Conservation (phyloP, 129 eudicot genomes). For the Deinandra increscens region DNA sequence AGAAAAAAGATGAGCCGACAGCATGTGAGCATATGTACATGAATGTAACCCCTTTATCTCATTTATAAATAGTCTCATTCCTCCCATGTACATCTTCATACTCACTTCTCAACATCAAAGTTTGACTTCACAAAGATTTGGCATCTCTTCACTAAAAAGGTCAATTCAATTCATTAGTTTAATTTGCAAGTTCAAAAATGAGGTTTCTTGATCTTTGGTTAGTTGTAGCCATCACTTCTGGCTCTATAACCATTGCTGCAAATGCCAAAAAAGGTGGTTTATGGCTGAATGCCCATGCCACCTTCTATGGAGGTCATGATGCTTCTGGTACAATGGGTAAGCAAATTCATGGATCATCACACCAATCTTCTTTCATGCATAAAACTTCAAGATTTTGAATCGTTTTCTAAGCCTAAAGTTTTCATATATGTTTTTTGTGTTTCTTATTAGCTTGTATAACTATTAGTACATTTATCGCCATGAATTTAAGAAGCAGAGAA, state of each 20-base stretch:
- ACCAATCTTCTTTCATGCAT: background rate
- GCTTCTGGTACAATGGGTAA: constrained; percentile 38
- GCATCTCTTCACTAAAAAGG: background rate
- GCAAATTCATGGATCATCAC: background rate
- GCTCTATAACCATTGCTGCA: constrained; percentile 11
- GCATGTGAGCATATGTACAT: background rate
- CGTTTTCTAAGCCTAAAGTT: too few species aligned
- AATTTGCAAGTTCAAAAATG: constrained; percentile 16
- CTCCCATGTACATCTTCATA: constrained; percentile 12
- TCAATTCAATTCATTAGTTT: background rate
- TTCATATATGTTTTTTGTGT: too few species aligned
- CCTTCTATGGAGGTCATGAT: constrained; percentile 35
- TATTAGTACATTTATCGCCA: too few species aligned
- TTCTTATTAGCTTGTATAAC: too few species aligned
- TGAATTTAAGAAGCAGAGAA: too few species aligned
- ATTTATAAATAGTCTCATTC: constrained; percentile 23
- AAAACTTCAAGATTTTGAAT: background rate
- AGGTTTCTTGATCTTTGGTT: constrained; percentile 24
- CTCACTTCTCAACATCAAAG: constrained; percentile 18
- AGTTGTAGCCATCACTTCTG: constrained; percentile 19
- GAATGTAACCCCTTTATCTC: background rate
- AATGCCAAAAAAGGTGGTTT: constrained; percentile 1
- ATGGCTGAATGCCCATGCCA: constrained; percentile 31
- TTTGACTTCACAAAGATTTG: constrained; percentile 4
- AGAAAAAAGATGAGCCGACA: background rate